Evolutionary conservation across 495 filamentous ascomycete species (phyloP), one percentile per base, ranked within the genome.

Genomic region (Jackrogersella multiformis): DNA sequence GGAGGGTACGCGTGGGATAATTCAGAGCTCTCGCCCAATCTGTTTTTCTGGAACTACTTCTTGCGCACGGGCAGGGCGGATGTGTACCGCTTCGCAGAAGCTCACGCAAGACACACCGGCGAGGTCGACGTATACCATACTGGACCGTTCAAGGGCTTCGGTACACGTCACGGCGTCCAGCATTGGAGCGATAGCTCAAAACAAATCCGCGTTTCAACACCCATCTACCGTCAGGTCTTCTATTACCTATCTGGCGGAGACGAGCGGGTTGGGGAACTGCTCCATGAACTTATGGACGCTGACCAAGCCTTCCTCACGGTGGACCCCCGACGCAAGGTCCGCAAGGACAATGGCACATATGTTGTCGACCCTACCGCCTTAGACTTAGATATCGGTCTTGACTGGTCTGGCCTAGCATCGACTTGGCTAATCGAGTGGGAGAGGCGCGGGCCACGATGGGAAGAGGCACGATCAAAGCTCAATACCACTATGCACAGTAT

Each of bases 1-100:
- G 82, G 82, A 6, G 82, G 82, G 0, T 85, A 78, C 73, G 81
- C 82, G 1, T 85, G 82, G 82, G 82, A 84, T 55, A 85, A 85
- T 68, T 84, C 81, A 1, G 82, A 85, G 51, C 75, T 85, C 1
- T 85, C 82, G 1, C 78, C 82, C 0, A 81, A 85, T 58, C 68
- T 82, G 1, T 85, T 79, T 68, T 74, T 85, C 20, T 85, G 82
- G 82, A 78, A 79, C 5, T 80, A 84, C 54, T 85, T 81, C 64
- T 73, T 85, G 4, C 79, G 78, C 15, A 85, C 80, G 0, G 79
- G 80, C 6, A 72, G 77, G 21, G 74, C 74, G 4, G 80, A 82
- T 54, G 75, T 81, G 9, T 85, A 77, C 49, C 76, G 78, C 6
- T 77, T 85, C 53, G 82, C 81, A 0, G 82, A 85, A 56, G 77